Conservation (phyloP, 2,329 filamentous ascomycete genomes). For the Cryoendolithus antarcticus region DNA sequence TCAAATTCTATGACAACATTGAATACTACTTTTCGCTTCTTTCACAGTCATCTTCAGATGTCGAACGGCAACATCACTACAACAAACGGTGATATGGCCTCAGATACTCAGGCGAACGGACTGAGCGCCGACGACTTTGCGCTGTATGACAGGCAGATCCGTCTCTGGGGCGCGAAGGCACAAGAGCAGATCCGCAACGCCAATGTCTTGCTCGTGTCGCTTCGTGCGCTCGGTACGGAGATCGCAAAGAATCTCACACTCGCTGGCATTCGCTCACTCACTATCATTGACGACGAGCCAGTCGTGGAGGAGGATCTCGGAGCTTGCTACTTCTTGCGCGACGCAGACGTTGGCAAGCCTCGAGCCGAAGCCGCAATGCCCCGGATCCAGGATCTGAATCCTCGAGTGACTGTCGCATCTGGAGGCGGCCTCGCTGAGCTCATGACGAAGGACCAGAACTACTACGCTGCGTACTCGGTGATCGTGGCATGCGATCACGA, state of each 20-base stretch:
- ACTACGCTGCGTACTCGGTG: conserved; percentile 69
- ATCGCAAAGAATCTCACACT: conserved; percentile 95
- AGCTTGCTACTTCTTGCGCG: conserved; percentile 57
- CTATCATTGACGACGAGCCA: conserved; percentile 65
- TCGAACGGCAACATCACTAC: too few species aligned
- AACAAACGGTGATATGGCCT: too few species aligned
- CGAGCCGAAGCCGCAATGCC: conserved; percentile 68
- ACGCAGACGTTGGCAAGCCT: conserved; percentile 64
- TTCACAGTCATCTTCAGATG: too few species aligned
- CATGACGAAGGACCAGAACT: conserved; percentile 58
- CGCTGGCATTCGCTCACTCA: conserved; percentile 81
- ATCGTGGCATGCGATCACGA: conserved; percentile 83
- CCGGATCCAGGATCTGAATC: conserved; percentile 78
- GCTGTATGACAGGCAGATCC: conserved; percentile 92
- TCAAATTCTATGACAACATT: too few species aligned
- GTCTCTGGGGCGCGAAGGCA: conserved; percentile 90
- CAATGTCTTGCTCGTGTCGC: conserved; percentile 77
- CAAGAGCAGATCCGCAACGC: conserved; percentile 80
- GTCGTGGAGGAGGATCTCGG: conserved; percentile 70
- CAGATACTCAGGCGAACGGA: conserved; percentile 2
- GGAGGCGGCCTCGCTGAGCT: conserved; percentile 43
- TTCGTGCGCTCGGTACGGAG: conserved; percentile 82
- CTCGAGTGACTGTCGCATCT: conserved; percentile 60
- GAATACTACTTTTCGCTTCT: too few species aligned
- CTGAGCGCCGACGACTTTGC: conserved; percentile 71